Conservation (phyloP, 2,329 filamentous ascomycete species). For the Capronia epimyces region DNA sequence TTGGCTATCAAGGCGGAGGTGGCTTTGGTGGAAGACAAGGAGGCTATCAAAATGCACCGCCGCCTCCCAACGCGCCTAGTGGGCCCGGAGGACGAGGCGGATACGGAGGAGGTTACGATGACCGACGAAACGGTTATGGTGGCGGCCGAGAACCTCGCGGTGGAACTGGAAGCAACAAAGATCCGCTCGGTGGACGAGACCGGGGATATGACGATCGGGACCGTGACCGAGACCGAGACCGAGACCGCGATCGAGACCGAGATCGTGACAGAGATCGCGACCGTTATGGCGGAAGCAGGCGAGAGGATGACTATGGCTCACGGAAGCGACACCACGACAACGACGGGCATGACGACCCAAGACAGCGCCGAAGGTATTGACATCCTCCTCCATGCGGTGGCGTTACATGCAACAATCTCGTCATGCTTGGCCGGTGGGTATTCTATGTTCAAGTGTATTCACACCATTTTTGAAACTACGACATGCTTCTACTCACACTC, state of each 20-base stretch:
- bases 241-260: conserved; percentile 30
- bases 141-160: conserved; percentile 52
- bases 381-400: conserved; percentile 2
- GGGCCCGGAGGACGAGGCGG: conserved; percentile 51
- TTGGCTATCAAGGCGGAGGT: conserved; percentile 56
- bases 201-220: conserved; percentile 48
- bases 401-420: conserved; percentile 15
- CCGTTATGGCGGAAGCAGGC: conserved; percentile 38
- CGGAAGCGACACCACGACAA: conserved; percentile 70
- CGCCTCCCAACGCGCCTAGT: conserved; percentile 43
- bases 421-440: conserved; percentile 43
- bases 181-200: conserved; percentile 68
- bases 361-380: conserved; percentile 57
- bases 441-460: conserved; percentile 29
- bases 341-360: conserved; percentile 70
- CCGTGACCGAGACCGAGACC: conserved; percentile 37
- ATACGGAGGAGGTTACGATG: conserved; percentile 44
- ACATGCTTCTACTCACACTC: not conserved
- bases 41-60: conserved; percentile 34
- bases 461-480: conserved; percentile 1
- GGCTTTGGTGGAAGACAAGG: conserved; percentile 39
- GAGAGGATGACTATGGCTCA: conserved; percentile 48
- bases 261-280: conserved; percentile 32
- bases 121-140: conserved; percentile 48
- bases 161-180: conserved; percentile 71